Conservation (phyloP, 768 basidiomycete species). For the Hygrophoropsis aurantiaca region DNA sequence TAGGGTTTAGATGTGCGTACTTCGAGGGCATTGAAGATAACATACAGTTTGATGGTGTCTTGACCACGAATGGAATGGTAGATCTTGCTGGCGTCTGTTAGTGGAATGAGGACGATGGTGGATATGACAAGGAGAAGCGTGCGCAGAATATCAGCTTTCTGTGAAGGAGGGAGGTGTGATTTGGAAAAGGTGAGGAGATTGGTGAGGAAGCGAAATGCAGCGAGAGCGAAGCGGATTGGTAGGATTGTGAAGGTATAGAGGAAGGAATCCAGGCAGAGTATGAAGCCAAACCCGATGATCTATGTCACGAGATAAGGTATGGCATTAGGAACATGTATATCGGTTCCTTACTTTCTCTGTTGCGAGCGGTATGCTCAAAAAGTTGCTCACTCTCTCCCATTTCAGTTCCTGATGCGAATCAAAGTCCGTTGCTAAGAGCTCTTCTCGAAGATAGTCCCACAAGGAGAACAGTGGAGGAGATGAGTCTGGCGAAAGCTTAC, state of each 20-base stretch:
- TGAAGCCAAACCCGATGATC: conserved; percentile 90
- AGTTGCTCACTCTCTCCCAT: conserved; percentile 96
- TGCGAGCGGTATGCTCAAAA: conserved; percentile 87
- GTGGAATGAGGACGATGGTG: conserved; percentile 68
- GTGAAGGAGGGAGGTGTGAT: conserved; percentile 73
- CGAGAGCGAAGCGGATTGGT: conserved; percentile 81
- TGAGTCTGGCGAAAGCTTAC: conserved; percentile 12
- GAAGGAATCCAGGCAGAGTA: conserved; percentile 95
- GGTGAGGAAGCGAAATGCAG: conserved; percentile 52
- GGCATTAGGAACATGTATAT: background rate
- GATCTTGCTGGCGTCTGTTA: conserved; percentile 96
- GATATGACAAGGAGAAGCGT: conserved; percentile 74
- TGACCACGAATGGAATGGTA: conserved; percentile 98
- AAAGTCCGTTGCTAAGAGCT: conserved; percentile 88
- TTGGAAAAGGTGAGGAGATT: conserved; percentile 51
- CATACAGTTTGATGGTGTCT: conserved; percentile 98
- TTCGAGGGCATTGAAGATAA: conserved; percentile 98
- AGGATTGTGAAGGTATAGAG: conserved; percentile 97
- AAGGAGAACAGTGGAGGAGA: conserved; percentile 64
- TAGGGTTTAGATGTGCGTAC: conserved; percentile 45
- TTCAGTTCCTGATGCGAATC: conserved; percentile 92
- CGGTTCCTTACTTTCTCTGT: conserved; percentile 78
- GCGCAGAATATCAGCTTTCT: conserved; percentile 91
- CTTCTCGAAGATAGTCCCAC: conserved; percentile 91
- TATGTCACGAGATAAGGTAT: conserved; percentile 27